A percentile compares a stretch with the other conserved stretches of the same genome.
Conservation (phyloP, 2,329 filamentous ascomycete species). For the Aureobasidium sp. region DNA sequence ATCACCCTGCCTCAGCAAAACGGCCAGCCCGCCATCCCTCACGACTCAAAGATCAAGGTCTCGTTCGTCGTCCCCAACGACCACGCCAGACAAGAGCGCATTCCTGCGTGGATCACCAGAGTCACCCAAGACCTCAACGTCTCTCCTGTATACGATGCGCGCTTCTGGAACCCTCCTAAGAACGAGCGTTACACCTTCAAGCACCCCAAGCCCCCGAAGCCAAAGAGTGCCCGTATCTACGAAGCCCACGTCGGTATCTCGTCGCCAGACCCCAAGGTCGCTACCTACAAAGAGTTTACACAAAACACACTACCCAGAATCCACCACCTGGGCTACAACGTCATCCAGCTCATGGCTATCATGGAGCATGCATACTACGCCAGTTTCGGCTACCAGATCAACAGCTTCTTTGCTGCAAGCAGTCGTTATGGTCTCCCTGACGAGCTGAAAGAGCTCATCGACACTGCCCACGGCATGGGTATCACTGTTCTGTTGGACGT, state of each 20-base stretch:
- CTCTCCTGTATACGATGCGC: constrained; percentile 87
- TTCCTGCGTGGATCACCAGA: constrained; percentile 96
- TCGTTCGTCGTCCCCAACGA: constrained; percentile 73
- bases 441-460: constrained; percentile 92
- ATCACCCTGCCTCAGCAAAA: constrained; percentile 66
- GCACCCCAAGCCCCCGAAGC: constrained; percentile 73
- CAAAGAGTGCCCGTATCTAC: constrained; percentile 81
- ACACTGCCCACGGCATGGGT: constrained; percentile 86
- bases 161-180: constrained; percentile 91
- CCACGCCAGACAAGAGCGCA: constrained; percentile 68
- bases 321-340: constrained; percentile 85
- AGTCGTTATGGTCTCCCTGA: constrained; percentile 91
- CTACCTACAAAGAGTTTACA: constrained; percentile 97
- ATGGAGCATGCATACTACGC: constrained; percentile 99
- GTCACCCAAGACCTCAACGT: constrained; percentile 88
- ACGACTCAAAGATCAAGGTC: constrained; percentile 89
- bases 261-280: constrained; percentile 77
- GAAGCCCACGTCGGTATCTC: constrained; percentile 99
- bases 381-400: constrained; percentile 97
- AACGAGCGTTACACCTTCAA: constrained; percentile 77
- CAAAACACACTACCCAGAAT: constrained; percentile 86
- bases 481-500: constrained; percentile 89
- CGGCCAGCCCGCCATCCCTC: constrained; percentile 72
- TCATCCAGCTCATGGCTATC: constrained; percentile 96
- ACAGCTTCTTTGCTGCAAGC: constrained; percentile 96